These are phyloP conservation scores for Alternaria infectoria DNA, from an alignment of 2,329 filamentous ascomycete species.

Conservation along the genomic window DNA sequence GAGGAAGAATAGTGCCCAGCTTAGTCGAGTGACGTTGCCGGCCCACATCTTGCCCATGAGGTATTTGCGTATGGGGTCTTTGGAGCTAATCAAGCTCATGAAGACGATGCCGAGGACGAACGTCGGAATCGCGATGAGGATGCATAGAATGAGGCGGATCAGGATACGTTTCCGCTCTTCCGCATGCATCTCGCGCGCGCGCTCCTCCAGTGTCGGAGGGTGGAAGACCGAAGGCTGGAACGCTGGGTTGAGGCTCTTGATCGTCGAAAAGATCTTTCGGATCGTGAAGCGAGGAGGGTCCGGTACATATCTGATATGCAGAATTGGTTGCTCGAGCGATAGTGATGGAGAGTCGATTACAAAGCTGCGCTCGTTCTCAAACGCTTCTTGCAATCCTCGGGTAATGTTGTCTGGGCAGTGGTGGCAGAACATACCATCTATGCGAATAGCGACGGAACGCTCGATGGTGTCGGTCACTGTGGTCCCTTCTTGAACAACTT, in stretches of 20 bases:
- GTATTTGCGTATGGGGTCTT: conserved; percentile 65
- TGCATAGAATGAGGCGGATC: conserved; percentile 72
- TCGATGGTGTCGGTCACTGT: conserved; percentile 7
- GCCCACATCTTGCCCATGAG: conserved; percentile 74
- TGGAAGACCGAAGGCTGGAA: conserved; percentile 77
- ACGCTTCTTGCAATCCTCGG: conserved; percentile 59
- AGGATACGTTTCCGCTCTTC: conserved; percentile 73
- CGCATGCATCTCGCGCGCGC: conserved; percentile 73
- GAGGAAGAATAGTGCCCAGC: conserved; percentile 80
- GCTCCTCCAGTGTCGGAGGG: conserved; percentile 82
- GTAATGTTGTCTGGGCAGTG: conserved; percentile 59
- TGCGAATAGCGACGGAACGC: conserved; percentile 43
- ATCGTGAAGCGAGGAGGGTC: conserved; percentile 73
- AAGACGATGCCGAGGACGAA: conserved; percentile 89
- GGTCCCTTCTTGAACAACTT: conserved; percentile 22
- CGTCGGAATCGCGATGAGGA: conserved; percentile 76
- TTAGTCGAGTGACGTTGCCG: conserved; percentile 73
- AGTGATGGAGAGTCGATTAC: conserved; percentile 63
- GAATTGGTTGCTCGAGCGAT: conserved; percentile 64
- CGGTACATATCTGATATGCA: conserved; percentile 75
- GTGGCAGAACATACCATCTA: conserved; percentile 56
- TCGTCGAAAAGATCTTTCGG: conserved; percentile 72
- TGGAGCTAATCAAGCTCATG: conserved; percentile 77
- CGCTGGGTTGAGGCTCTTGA: conserved; percentile 68
- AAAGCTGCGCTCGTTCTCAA: conserved; percentile 52